phyloP scores from a whole-genome alignment of 2,329 filamentous ascomycete species.

The Colletotrichum coccodes region DNA sequence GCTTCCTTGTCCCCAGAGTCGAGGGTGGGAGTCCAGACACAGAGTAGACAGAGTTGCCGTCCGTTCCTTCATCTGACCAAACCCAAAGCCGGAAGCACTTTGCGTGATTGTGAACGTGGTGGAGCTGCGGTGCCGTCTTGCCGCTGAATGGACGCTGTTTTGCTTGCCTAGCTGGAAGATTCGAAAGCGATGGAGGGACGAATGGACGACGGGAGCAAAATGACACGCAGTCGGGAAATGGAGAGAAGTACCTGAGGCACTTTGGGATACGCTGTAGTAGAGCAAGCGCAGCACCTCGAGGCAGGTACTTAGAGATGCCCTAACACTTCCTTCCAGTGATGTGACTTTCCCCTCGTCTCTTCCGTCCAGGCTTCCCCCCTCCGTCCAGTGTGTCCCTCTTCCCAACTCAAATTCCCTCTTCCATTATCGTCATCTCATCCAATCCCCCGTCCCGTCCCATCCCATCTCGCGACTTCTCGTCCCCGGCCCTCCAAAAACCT shows the following conservation, averaged over 20 bases:
- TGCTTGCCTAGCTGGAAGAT: neutral
- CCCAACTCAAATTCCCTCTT: neutral
- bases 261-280: neutral
- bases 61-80: neutral
- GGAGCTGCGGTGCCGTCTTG: slow-evolving; percentile 2
- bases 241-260: neutral
- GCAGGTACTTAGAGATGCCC: neutral
- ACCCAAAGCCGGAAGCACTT: neutral
- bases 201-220: neutral
- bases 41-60: neutral
- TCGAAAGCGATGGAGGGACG: neutral
- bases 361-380: too few relatives aligned
- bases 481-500: neutral
- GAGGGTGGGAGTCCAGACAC: neutral
- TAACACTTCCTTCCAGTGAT: too few relatives aligned
- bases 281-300: neutral
- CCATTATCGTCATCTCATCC: neutral
- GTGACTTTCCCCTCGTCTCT: too few relatives aligned
- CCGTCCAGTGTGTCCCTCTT: too few relatives aligned
- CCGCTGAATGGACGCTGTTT: neutral
- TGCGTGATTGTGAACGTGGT: neutral
- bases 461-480: slow-evolving; percentile 2
- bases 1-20: neutral
- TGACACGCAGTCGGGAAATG: neutral
- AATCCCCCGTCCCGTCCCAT: neutral